A percentile compares a stretch with the other conserved stretches of the same genome.
These are phyloP conservation scores for Camelina laxa DNA, from an alignment of 345 rosid genomes.

Conservation along the genomic window DNA sequence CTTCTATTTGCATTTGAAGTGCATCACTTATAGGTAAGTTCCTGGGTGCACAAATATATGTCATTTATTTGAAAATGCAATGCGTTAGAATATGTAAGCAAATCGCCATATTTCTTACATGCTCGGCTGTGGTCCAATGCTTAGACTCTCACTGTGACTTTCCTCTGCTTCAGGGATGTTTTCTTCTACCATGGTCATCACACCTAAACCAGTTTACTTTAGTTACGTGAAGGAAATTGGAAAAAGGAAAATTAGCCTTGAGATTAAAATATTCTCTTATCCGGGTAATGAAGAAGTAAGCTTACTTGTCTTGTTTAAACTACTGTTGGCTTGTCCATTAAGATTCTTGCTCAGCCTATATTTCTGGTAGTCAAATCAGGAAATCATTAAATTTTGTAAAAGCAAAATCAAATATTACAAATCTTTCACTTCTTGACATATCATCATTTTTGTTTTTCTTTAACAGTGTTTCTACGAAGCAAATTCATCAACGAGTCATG, in stretches of 20 bases:
- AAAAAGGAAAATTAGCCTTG: neutral
- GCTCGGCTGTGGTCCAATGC: constrained; percentile 69
- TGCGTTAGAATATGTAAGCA: constrained; percentile 7
- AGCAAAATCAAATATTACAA: neutral
- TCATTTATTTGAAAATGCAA: neutral
- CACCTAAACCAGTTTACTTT: constrained; percentile 45
- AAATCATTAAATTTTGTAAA: constrained; percentile 27
- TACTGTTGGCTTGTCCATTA: constrained; percentile 70
- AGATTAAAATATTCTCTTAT: neutral
- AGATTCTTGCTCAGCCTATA: constrained; percentile 88
- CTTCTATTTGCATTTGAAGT: constrained; percentile 87
- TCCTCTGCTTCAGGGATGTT: constrained; percentile 62
- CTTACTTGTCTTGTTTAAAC: constrained; percentile 70
- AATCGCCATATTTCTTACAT: constrained; percentile 55
- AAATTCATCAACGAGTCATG: constrained; percentile 5
- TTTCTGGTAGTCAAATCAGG: constrained; percentile 58
- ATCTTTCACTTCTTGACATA: neutral
- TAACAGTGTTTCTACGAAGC: constrained; percentile 4
- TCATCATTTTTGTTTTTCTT: neutral
- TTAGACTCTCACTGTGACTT: constrained; percentile 58
- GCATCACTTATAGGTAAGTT: constrained; percentile 76
- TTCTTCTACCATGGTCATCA: constrained; percentile 54
- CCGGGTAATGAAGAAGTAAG: constrained; percentile 6
- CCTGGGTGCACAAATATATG: constrained; percentile 51
- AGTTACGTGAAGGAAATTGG: neutral